Evolutionary conservation across 208 protist genomes (phyloP).

Genomic region (Trypanosoma conorhini): DNA sequence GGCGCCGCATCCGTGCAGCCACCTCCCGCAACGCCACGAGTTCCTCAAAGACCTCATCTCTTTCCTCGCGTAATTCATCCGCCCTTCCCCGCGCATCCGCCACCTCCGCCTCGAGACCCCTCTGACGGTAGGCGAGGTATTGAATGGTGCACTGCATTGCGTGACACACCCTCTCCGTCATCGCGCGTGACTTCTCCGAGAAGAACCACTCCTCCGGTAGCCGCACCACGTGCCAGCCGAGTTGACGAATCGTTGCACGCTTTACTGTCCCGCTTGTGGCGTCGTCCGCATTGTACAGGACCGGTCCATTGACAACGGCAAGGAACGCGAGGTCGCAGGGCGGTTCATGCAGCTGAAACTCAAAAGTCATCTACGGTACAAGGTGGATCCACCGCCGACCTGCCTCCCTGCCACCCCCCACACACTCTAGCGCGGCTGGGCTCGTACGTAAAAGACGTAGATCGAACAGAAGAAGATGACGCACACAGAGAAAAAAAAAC

Average conservation of each 20-base stretch:
- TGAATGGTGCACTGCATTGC: conserved; percentile 85
- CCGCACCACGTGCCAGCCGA: conserved; percentile 57
- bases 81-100: conserved; percentile 25
- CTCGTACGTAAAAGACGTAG: not conserved
- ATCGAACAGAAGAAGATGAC: not conserved
- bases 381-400: not conserved
- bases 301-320: conserved; percentile 61
- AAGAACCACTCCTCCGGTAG: conserved; percentile 74
- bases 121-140: conserved; percentile 45
- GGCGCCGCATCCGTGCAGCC: conserved; percentile 17
- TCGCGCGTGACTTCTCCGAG: conserved; percentile 32
- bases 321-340: conserved; percentile 73
- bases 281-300: conserved; percentile 57
- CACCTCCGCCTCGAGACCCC: conserved; percentile 4
- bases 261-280: conserved; percentile 34
- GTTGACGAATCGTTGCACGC: conserved; percentile 61
- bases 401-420: not conserved
- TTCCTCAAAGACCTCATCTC: conserved; percentile 63
- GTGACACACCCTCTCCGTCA: conserved; percentile 36
- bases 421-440: not conserved
- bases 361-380: conserved; percentile 50
- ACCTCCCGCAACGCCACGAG: conserved; percentile 60
- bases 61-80: conserved; percentile 35
- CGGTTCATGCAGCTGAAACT: conserved; percentile 51
- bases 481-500: conserved; percentile 24